phyloP scores from a whole-genome alignment of 1,284 basidiomycete species.

The Trichosporon asahii region DNA sequence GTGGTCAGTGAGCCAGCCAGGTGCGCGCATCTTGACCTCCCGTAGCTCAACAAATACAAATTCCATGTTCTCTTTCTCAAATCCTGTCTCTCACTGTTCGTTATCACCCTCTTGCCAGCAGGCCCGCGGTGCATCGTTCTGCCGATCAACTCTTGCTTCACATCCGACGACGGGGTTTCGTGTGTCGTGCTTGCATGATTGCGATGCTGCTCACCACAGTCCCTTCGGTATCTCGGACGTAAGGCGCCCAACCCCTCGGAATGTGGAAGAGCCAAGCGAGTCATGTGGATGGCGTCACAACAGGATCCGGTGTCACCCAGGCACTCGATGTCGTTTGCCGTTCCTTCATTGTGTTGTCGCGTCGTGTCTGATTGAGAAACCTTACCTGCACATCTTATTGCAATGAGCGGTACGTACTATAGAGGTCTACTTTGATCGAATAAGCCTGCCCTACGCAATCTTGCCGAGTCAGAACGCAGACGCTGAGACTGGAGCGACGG shows the following conservation, averaged over 20 bases:
- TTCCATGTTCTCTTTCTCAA: background rate
- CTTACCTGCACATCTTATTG: background rate
- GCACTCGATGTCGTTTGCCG: background rate
- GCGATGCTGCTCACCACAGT: background rate
- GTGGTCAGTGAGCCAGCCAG: background rate
- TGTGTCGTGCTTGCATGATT: background rate
- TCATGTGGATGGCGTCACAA: background rate
- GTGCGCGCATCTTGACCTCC: background rate
- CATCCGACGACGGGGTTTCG: no score
- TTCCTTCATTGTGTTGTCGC: no score
- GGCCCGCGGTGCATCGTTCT: background rate
- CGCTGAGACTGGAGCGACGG: no score
- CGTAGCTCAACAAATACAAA: background rate
- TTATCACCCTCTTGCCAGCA: background rate
- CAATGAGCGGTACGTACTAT: background rate
- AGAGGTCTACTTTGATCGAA: background rate
- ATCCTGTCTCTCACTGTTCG: background rate
- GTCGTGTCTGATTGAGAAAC: background rate
- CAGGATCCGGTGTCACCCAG: background rate
- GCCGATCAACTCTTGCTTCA: no score
- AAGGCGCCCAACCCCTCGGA: background rate
- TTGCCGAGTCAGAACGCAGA: no score
- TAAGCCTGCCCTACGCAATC: no score
- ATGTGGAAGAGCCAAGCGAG: background rate
- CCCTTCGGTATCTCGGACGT: no score